Evolutionary conservation across 2,329 filamentous ascomycete genomes (phyloP).

Genomic region (Helotiales sp.): DNA sequence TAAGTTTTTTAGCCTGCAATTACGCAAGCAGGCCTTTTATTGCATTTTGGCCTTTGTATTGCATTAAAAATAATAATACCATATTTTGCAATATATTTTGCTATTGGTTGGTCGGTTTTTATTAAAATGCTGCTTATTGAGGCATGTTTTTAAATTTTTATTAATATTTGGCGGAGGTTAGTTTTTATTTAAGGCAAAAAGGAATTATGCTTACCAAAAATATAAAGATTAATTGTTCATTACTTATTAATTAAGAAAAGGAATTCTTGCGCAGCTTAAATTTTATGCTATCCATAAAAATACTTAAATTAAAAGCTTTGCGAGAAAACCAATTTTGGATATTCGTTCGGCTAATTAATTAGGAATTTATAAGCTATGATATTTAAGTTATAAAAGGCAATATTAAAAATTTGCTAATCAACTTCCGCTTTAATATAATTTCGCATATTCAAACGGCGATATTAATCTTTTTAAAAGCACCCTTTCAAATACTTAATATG

Average conservation of each 20-base stretch:
- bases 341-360: slow-evolving; percentile 16
- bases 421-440: slow-evolving; percentile 38
- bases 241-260: not conserved
- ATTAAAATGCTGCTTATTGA: too few relatives aligned
- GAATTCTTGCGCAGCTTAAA: not conserved
- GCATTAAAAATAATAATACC: too few relatives aligned
- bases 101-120: not conserved
- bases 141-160: too few relatives aligned
- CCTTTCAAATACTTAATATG: slow-evolving; percentile 19
- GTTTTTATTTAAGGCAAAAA: too few relatives aligned
- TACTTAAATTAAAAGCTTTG: not conserved
- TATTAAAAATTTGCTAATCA: slow-evolving; percentile 37
- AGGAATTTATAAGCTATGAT: slow-evolving; percentile 13
- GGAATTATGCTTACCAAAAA: too few relatives aligned
- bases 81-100: too few relatives aligned
- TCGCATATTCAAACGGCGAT: slow-evolving; percentile 29
- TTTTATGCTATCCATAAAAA: not conserved
- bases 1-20: not conserved
- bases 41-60: not conserved
- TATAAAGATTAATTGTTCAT: not conserved
- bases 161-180: too few relatives aligned
- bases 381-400: slow-evolving; percentile 21
- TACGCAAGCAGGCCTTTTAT: not conserved
- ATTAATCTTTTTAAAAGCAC: slow-evolving; percentile 22
- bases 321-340: slow-evolving; percentile 3